These are phyloP conservation scores for Linum usitatissimum DNA, from an alignment of 345 rosid species.

Conservation along the genomic window DNA sequence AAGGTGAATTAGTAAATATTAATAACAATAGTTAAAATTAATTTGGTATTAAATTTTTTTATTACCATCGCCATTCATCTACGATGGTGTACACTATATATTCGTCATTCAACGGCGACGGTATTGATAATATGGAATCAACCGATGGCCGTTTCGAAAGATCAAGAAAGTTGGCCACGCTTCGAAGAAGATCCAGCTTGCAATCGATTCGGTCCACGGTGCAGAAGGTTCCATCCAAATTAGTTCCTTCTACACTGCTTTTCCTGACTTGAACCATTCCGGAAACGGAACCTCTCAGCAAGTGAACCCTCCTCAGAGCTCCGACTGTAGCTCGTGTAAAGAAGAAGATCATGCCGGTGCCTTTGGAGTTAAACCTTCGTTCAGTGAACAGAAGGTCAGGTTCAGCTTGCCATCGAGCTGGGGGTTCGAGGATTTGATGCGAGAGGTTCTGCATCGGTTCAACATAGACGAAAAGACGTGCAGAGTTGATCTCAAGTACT, in stretches of 20 bases:
- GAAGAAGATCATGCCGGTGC: neutral
- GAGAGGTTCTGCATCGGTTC: neutral
- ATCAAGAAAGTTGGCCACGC: constrained; percentile 95
- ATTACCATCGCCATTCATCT: too few relatives aligned
- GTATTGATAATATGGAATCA: too few relatives aligned
- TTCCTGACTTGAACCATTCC: constrained; percentile 45
- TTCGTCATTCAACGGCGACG: too few relatives aligned
- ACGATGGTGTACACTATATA: too few relatives aligned
- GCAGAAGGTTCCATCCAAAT: constrained; percentile 66
- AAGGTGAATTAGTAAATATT: too few relatives aligned
- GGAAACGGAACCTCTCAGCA: neutral
- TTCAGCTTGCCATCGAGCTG: neutral
- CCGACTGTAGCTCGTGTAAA: neutral
- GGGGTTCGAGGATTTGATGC: constrained; percentile 2
- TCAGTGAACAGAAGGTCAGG: neutral
- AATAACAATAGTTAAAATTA: too few relatives aligned
- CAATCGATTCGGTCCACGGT: constrained; percentile 88
- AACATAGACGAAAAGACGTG: neutral
- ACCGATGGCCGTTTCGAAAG: constrained; percentile 91
- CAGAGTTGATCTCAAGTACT: constrained; percentile 2
- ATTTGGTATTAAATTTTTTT: too few relatives aligned
- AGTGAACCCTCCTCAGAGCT: neutral
- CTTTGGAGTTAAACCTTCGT: neutral
- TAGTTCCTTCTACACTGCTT: constrained; percentile 68
- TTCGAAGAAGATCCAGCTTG: constrained; percentile 75